Evolutionary conservation across 1,284 basidiomycete species (phyloP), one percentile per base, ranked within the genome.

Genomic region (Baeospora myosura): DNA sequence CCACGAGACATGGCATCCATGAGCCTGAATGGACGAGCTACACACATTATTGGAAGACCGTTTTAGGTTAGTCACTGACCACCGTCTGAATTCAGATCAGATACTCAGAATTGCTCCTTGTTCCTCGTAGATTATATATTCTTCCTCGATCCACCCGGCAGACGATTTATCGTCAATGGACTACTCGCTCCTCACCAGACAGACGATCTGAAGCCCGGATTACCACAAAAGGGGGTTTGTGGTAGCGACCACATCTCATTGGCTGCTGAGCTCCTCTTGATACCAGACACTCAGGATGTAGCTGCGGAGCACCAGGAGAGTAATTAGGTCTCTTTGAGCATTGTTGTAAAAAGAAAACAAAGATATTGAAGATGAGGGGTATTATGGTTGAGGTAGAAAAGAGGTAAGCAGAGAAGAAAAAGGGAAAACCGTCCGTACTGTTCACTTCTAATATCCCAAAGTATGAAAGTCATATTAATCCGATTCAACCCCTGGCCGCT

Each of bases 81-180:
- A 8, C 14, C 33, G n/a, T 34, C 18, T 23, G n/a, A 12, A 25
- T 20, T n/a, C 36, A 26, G 26, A 26, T 20, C 14, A 28, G 11
- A 32, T 12, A 25, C 24, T 41, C 28, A 3, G 12, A 30, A 31
- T 42, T 21, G n/a, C n/a, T n/a, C n/a, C n/a, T n/a, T n/a, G n/a
- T n/a, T n/a, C n/a, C n/a, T n/a, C n/a, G n/a, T 46, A 90, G 90
- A 96, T 65, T 96, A 97, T 57, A 86, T 96, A 40, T 90, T 95
- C 55, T 59, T 86, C 29, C 46, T 83, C 5, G 70, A 78, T 45
- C 62, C 72, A 7, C 54, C 62, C 17, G 52, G 58, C 43, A 55
- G 54, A 40, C 52, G 44, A n/a, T 67, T 71, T 2, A 55, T 59
- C 17, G 69, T 94, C 3, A 64, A 68, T 3, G 72, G 78, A 16